Percentiles rank a stretch among this genome's conserved stretches.
These are phyloP conservation scores for Fomitopsis palustris DNA, from an alignment of 1,284 basidiomycete genomes.

Conservation along the genomic window DNA sequence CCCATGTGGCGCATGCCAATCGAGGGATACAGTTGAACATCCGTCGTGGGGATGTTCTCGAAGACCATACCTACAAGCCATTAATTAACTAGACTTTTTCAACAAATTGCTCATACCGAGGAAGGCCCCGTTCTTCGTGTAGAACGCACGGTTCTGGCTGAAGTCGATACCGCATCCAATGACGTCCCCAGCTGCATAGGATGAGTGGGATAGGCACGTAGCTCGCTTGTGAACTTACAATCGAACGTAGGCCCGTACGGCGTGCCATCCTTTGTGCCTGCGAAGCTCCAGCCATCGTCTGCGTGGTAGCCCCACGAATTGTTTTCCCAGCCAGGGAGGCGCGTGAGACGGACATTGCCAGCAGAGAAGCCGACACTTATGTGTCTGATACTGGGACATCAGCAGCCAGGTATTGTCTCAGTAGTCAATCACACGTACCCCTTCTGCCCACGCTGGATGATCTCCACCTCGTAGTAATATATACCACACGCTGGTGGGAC, in stretches of 20 bases:
- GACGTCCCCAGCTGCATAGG: constrained; percentile 66
- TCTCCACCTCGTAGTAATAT: constrained; percentile 88
- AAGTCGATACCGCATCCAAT: constrained; percentile 92
- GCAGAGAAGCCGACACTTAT: constrained; percentile 76
- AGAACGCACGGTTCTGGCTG: constrained; percentile 75
- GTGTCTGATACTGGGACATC: constrained; percentile 43
- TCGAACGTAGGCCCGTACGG: constrained; percentile 77
- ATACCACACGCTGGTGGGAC: constrained; percentile 84
- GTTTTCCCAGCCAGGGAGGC: constrained; percentile 87
- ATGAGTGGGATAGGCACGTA: neutral
- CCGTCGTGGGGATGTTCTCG: constrained; percentile 61
- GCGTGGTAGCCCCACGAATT: constrained; percentile 94
- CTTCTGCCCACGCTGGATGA: constrained; percentile 74
- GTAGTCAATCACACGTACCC: constrained; percentile 50
- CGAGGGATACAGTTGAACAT: constrained; percentile 71
- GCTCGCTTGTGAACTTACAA: constrained; percentile 41
- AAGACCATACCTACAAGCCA: constrained; percentile 58
- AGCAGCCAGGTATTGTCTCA: neutral
- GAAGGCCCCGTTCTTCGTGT: constrained; percentile 83
- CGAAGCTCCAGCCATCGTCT: constrained; percentile 84
- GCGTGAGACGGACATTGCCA: constrained; percentile 55
- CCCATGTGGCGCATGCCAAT: constrained; percentile 78
- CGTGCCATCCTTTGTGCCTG: constrained; percentile 67
- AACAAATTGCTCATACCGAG: constrained; percentile 49
- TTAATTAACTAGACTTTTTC: neutral